phyloP scores from a whole-genome alignment of 2,329 filamentous ascomycete species.

The Hypomyces rosellus region DNA sequence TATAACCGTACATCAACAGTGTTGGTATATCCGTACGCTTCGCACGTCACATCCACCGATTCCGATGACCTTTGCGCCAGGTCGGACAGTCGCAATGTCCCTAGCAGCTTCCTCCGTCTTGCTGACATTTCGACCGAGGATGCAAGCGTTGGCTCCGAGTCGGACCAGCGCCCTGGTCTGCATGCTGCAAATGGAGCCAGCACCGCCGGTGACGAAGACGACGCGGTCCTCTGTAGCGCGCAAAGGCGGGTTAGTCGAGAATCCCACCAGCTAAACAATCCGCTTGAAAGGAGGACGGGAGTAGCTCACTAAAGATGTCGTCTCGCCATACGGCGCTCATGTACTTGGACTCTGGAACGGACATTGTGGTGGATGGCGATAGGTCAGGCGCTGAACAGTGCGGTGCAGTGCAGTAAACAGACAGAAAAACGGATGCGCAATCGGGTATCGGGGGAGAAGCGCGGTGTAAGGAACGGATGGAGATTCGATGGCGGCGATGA shows the following conservation, averaged over 20 bases:
- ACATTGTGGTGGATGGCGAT: conserved; percentile 40
- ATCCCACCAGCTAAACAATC: no score
- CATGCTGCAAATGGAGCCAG: conserved; percentile 87
- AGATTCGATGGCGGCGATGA: no score
- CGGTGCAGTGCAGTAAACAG: no score
- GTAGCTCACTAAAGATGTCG: conserved; percentile 66
- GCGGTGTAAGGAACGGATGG: no score
- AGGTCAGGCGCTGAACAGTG: no score
- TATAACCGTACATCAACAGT: neutral
- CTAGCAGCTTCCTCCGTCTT: conserved; percentile 78
- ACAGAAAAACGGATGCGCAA: no score
- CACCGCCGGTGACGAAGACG: conserved; percentile 90
- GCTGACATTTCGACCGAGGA: conserved; percentile 80
- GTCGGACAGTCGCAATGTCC: conserved; percentile 73
- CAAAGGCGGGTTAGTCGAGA: neutral
- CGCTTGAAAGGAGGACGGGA: neutral
- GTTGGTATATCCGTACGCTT: conserved; percentile 41
- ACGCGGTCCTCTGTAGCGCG: conserved; percentile 66
- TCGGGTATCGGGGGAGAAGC: no score
- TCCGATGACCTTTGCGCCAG: conserved; percentile 78
- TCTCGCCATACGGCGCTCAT: conserved; percentile 80
- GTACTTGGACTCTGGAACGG: conserved; percentile 65
- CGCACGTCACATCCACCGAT: conserved; percentile 77
- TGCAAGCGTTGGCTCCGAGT: conserved; percentile 88
- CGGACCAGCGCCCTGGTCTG: conserved; percentile 89